phyloP scores from a whole-genome alignment of 2,329 filamentous ascomycete genomes.

The Colletotrichum sp. region DNA sequence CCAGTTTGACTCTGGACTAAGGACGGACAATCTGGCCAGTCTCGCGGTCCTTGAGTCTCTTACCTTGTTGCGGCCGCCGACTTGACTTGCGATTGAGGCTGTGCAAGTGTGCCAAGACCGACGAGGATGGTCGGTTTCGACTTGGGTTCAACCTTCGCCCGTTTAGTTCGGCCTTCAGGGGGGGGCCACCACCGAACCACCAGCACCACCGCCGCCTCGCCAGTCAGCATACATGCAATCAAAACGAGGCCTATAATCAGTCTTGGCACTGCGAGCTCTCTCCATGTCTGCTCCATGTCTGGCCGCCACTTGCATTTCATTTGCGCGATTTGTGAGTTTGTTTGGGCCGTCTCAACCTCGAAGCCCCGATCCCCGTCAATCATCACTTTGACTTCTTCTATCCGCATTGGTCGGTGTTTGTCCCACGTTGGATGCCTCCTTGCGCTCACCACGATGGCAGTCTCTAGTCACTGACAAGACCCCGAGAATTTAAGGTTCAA shows the following conservation, averaged over 20 bases:
- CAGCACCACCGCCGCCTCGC: background rate
- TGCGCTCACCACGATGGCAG: background rate
- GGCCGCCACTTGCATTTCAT: constrained; percentile 1
- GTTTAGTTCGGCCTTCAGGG: background rate
- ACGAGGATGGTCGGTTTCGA: constrained; percentile 16
- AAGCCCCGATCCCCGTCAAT: constrained; percentile 5
- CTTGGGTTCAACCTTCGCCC: constrained; percentile 10
- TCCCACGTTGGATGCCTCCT: background rate
- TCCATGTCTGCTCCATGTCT: background rate
- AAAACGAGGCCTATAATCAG: constrained; percentile 8
- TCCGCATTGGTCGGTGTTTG: background rate
- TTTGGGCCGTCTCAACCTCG: background rate
- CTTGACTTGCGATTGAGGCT: constrained; percentile 15
- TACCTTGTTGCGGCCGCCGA: constrained; percentile 6
- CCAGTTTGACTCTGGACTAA: background rate
- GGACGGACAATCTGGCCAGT: background rate
- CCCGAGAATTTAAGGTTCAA: constrained; percentile 7
- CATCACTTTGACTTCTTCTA: background rate
- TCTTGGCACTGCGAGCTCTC: constrained; percentile 10
- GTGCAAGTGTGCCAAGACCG: constrained; percentile 17
- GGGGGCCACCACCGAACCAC: background rate
- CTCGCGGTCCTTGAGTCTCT: background rate
- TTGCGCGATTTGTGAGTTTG: constrained; percentile 17
- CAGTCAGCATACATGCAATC: constrained; percentile 7
- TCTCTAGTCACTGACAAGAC: background rate